These are phyloP conservation scores for Metschnikowia continentalis DNA, from an alignment of 805 yeast species.

Conservation along the genomic window DNA sequence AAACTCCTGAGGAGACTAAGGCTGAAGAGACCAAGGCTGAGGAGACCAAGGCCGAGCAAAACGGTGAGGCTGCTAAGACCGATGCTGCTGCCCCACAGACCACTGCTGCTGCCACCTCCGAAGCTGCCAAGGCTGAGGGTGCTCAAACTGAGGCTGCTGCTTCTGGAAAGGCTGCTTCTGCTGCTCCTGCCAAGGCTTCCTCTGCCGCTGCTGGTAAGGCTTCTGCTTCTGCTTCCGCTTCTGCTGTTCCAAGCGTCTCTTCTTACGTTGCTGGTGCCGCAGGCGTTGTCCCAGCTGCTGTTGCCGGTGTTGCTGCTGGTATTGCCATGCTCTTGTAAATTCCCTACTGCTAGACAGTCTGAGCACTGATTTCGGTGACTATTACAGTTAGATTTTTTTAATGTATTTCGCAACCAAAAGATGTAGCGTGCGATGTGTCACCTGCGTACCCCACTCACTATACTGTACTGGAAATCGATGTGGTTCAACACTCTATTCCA, in stretches of 20 bases:
- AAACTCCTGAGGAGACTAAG: conserved; percentile 1
- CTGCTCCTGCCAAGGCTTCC: conserved; percentile 7
- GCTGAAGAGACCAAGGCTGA: not conserved
- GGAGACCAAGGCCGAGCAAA: conserved; percentile 4
- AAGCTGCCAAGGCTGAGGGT: conserved; percentile 2
- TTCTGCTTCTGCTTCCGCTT: not conserved
- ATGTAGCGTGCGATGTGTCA: not conserved
- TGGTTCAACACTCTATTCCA: too few relatives aligned
- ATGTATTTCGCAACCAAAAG: not conserved
- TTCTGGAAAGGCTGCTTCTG: not conserved
- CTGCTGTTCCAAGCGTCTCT: conserved; percentile 9
- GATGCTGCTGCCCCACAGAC: conserved; percentile 1
- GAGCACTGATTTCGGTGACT: not conserved
- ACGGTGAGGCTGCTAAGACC: not conserved
- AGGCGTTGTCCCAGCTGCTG: conserved; percentile 13
- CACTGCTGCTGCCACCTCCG: conserved; percentile 3
- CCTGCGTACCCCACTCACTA: not conserved
- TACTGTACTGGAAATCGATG: too few relatives aligned
- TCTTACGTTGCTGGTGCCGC: conserved; percentile 15
- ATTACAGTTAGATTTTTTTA: not conserved
- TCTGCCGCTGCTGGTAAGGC: not conserved
- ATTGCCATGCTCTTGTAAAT: conserved; percentile 14
- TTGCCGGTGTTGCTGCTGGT: conserved; percentile 16
- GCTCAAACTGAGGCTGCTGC: conserved; percentile 6
- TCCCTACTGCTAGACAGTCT: not conserved